Evolutionary conservation across 306 rosid genomes (phyloP).

Genomic region (Prinsepia uniflora): DNA sequence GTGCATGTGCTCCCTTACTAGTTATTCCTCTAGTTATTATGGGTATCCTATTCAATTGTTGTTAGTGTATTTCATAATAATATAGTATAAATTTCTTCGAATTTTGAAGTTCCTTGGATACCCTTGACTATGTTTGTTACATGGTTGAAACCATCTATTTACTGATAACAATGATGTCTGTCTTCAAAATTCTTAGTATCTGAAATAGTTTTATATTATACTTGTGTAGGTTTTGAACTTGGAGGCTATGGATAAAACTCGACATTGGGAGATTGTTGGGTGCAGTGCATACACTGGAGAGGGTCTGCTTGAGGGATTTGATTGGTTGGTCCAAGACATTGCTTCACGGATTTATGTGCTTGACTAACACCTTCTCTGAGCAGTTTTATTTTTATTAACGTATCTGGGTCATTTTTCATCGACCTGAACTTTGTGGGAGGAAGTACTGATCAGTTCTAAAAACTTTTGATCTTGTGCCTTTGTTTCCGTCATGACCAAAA

Average conservation of each 20-base stretch:
- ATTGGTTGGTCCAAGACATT: constrained; percentile 87
- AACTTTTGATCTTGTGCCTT: no score
- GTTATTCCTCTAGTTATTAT: no score
- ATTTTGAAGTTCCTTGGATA: no score
- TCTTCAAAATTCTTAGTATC: not conserved
- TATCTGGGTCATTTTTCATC: not conserved
- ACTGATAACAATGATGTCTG: no score
- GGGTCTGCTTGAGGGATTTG: constrained; percentile 75
- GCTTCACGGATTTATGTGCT: constrained; percentile 83
- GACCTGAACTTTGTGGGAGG: not conserved
- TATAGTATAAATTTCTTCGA: no score
- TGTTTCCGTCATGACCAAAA: no score
- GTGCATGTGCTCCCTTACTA: no score
- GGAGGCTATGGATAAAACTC: constrained; percentile 68
- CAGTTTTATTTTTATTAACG: constrained; percentile 2
- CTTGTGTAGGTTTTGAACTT: constrained; percentile 60
- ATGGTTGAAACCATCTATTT: not conserved
- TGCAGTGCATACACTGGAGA: constrained; percentile 79
- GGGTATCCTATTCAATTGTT: no score
- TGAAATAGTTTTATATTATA: constrained; percentile 1
- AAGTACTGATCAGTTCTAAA: no score
- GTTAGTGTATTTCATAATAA: no score
- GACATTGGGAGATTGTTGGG: constrained; percentile 80
- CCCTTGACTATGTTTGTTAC: no score
- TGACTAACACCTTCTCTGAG: constrained; percentile 10